Evolutionary conservation across 148 eudicot species (phyloP).

Genomic region (Cornus suecica): DNA sequence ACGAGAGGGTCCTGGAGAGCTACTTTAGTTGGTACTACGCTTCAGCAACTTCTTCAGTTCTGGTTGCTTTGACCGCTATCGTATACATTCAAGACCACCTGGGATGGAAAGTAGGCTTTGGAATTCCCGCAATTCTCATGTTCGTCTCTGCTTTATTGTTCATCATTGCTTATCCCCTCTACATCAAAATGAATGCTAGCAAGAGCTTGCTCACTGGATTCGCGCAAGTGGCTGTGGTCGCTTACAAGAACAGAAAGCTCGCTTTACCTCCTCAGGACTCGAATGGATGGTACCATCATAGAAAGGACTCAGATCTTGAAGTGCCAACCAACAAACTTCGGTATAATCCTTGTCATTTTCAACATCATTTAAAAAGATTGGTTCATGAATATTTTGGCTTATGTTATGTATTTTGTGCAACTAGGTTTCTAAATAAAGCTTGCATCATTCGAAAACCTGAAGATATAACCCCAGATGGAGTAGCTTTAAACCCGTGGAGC

Average conservation of each 20-base stretch:
- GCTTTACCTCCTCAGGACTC: constrained; percentile 24
- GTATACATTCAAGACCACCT: constrained; percentile 78
- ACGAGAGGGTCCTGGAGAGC: constrained; percentile 51
- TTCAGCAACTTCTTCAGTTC: constrained; percentile 41
- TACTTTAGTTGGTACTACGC: constrained; percentile 86
- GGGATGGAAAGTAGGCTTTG: constrained; percentile 81
- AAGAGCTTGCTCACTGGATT: constrained; percentile 62
- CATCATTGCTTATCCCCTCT: constrained; percentile 54
- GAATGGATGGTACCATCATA: constrained; percentile 28
- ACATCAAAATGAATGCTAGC: constrained; percentile 43
- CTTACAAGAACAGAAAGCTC: constrained; percentile 49
- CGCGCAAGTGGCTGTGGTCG: constrained; percentile 48
- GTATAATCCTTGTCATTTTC: constrained; percentile 22
- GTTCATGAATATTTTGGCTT: not conserved
- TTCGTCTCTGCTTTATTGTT: constrained; percentile 44
- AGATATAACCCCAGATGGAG: constrained; percentile 43
- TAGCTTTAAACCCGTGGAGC: constrained; percentile 47
- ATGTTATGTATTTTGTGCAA: not conserved
- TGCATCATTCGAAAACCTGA: constrained; percentile 53
- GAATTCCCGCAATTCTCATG: constrained; percentile 73
- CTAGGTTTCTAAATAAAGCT: constrained; percentile 72
- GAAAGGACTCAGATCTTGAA: constrained; percentile 31
- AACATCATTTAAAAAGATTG: not conserved
- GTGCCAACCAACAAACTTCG: constrained; percentile 54
- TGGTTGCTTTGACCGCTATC: constrained; percentile 61